Evolutionary conservation across 2,329 filamentous ascomycete species (phyloP), one percentile per base, ranked within the genome.

Genomic region (Knufia petricola): DNA sequence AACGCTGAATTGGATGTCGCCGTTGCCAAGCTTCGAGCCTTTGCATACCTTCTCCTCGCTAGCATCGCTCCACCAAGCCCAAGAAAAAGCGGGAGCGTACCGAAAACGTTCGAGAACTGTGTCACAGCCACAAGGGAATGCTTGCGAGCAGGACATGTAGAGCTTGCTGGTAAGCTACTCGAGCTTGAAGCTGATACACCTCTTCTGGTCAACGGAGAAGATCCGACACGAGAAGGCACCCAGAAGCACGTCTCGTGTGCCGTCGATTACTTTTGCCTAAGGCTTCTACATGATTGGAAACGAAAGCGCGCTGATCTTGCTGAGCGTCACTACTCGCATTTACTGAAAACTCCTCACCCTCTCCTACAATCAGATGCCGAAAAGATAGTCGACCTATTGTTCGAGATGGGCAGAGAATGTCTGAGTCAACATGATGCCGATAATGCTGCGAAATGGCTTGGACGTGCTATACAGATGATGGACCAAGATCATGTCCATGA

Each of bases 251-350:
- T 24, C 3, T 12, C 32, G 21, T 38, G 20, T 24, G 31, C 21
- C 7, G 20, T 39, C 2, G 44, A 47, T 17, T 47, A 47, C 32
- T 28, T 17, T 8, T 42, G 37, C 20, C 38, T 48, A 12, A 20
- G 46, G 19, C 19, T 48, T 10, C 28, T 42, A 17, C 37, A 40
- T 51, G 77, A 82, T 24, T 94, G 83, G 81, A 79, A 81, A 57
- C 81, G 88, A 60, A 73, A 78, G 34, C 77, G 82, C 34, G 70
- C 84, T 12, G 84, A 90, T 50, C 76, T 88, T 41, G 85, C 86
- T 23, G 86, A 94, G 48, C 79, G 87, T 63, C 79, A 92, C 72
- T 89, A 83, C 63, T 65, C 65, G 30, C 85, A 85, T 57, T 65
- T 78, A 40, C 7, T 24, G 4, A 57, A 66, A 52, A n/a, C 63